These are phyloP conservation scores for Emmonsia crescens DNA, from an alignment of 2,329 filamentous ascomycete species.

Conservation along the genomic window DNA sequence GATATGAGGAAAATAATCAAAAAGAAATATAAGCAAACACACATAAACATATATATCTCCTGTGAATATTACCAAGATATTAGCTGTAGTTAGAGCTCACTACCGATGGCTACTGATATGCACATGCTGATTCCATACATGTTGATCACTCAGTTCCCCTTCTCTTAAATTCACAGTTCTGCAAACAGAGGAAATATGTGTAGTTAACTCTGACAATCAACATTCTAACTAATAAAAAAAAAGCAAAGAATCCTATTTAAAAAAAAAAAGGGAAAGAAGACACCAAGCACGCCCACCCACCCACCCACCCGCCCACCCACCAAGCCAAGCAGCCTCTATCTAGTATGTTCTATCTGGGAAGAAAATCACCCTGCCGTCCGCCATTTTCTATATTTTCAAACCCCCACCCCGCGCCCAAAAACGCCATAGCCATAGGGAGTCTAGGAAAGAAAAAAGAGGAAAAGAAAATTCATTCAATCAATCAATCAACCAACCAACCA, in stretches of 20 bases:
- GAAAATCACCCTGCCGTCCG: neutral
- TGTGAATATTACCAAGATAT: no score
- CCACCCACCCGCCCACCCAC: neutral
- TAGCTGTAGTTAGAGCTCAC: no score
- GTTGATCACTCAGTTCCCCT: no score
- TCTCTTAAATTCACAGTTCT: no score
- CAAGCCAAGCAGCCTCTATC: neutral
- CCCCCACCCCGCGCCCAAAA: neutral
- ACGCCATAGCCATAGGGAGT: neutral
- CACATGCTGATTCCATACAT: no score
- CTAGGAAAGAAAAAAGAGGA: neutral
- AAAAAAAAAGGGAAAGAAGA: neutral
- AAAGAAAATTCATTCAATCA: neutral
- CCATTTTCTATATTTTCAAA: no score
- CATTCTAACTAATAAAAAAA: neutral
- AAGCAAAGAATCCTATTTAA: neutral
- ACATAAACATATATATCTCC: no score
- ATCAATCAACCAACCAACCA: neutral
- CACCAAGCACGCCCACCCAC: neutral
- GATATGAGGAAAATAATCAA: no score
- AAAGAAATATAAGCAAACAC: no score
- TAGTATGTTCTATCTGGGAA: neutral
- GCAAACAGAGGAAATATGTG: neutral
- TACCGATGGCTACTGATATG: no score
- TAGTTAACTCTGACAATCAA: neutral